A percentile compares a stretch with the other conserved stretches of the same genome.
Evolutionary conservation across 2,329 filamentous ascomycete genomes (phyloP).

Genomic region (Graphilbum fragrans): DNA sequence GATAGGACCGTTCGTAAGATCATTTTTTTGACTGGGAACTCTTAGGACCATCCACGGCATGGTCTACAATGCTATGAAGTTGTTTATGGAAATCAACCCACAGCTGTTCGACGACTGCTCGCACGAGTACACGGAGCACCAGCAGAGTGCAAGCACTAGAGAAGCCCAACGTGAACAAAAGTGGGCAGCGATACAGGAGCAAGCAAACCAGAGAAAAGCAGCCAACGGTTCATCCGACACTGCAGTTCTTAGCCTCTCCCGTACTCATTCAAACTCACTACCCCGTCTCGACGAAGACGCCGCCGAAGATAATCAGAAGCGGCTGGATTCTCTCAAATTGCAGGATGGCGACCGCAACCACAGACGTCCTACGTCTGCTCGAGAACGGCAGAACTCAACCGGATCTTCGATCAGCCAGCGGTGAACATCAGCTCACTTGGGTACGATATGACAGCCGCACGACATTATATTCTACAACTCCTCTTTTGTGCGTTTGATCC

Average conservation of each 20-base stretch:
- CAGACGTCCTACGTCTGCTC: conserved; percentile 25
- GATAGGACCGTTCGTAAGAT: no score
- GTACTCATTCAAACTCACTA: conserved; percentile 27
- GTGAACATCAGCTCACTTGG: no score
- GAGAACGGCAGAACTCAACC: conserved; percentile 48
- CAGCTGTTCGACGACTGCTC: conserved; percentile 98
- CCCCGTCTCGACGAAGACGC: conserved; percentile 64
- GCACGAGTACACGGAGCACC: conserved; percentile 92
- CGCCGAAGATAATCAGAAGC: conserved; percentile 73
- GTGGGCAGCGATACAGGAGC: conserved; percentile 77
- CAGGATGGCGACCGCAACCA: conserved; percentile 63
- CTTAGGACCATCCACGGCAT: conserved; percentile 93
- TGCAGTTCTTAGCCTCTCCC: conserved; percentile 19
- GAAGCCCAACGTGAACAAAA: conserved; percentile 73
- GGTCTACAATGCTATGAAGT: conserved; percentile 99
- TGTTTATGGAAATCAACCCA: conserved; percentile 99
- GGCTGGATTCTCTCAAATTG: conserved; percentile 79
- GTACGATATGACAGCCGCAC: no score
- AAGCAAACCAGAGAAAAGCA: conserved; percentile 58
- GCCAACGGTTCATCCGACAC: conserved; percentile 22
- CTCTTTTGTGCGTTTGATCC: no score
- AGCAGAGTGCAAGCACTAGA: conserved; percentile 79
- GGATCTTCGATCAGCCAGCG: conserved; percentile 40
- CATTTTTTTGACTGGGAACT: neutral
- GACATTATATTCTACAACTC: no score